phyloP scores from a whole-genome alignment of 345 rosid species.

The Gossypium raimondii region DNA sequence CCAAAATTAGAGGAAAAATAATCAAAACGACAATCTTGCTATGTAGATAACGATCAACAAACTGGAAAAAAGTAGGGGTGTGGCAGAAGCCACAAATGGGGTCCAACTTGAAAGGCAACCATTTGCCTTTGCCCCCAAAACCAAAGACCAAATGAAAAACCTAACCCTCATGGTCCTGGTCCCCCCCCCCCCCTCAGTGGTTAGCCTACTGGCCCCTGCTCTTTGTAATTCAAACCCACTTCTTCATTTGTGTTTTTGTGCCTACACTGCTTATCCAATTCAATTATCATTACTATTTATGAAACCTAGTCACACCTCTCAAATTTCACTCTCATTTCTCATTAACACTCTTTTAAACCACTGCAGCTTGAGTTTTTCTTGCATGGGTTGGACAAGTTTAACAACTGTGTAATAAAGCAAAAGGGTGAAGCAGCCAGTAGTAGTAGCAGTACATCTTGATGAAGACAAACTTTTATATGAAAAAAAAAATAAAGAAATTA shows the following conservation, averaged over 20 bases:
- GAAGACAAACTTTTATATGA: slow-evolving; percentile 1
- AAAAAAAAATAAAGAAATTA: neutral
- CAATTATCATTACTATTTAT: no score
- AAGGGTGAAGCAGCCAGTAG: neutral
- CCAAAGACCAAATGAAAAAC: neutral
- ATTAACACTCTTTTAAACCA: neutral
- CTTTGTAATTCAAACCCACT: neutral
- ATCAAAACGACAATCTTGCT: slow-evolving; percentile 22
- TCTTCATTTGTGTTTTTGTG: no score
- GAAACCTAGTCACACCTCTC: neutral
- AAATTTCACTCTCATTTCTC: slow-evolving; percentile 1
- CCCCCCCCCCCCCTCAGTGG: neutral
- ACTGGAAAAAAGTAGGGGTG: slow-evolving; percentile 4
- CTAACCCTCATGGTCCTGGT: neutral
- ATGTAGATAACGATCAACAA: neutral
- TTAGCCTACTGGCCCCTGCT: neutral
- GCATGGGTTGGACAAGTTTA: neutral
- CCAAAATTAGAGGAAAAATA: neutral
- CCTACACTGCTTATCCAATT: no score
- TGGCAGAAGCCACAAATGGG: slow-evolving; percentile 14
- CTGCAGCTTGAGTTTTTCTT: neutral
- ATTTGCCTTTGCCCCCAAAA: slow-evolving; percentile 14
- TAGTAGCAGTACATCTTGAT: neutral
- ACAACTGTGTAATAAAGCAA: neutral
- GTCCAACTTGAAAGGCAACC: neutral